These are phyloP conservation scores for Epicoccum nigrum DNA, from an alignment of 2,329 filamentous ascomycete species.

Conservation along the genomic window DNA sequence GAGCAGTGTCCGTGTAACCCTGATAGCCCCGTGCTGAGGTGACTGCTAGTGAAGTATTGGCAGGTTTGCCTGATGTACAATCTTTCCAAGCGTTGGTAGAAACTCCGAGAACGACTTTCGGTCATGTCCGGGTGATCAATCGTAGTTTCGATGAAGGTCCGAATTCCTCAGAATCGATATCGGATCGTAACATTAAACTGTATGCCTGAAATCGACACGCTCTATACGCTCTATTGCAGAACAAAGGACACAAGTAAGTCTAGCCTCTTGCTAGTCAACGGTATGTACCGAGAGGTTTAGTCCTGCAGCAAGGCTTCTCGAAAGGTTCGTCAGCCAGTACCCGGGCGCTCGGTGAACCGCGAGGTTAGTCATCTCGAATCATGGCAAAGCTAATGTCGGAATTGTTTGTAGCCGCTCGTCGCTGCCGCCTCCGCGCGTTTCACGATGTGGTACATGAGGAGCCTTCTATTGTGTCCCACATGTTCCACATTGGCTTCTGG, in stretches of 20 bases:
- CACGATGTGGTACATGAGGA: constrained; percentile 8
- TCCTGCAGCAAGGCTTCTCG: neutral
- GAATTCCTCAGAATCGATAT: too few relatives aligned
- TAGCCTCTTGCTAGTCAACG: constrained; percentile 3
- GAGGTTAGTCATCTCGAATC: neutral
- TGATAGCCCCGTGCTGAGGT: too few relatives aligned
- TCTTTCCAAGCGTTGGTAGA: too few relatives aligned
- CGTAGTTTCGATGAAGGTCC: too few relatives aligned
- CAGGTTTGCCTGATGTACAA: too few relatives aligned
- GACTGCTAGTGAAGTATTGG: too few relatives aligned
- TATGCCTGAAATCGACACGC: too few relatives aligned
- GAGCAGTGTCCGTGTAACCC: too few relatives aligned
- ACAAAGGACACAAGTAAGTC: constrained; percentile 3
- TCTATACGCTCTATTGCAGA: too few relatives aligned
- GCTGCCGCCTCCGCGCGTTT: constrained; percentile 1
- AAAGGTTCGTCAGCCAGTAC: neutral
- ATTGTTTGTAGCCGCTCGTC: neutral
- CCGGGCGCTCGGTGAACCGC: constrained; percentile 2
- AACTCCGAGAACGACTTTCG: too few relatives aligned
- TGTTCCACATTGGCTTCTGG: constrained; percentile 8
- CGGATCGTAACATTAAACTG: too few relatives aligned
- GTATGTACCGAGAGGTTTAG: neutral
- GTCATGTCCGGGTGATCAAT: too few relatives aligned
- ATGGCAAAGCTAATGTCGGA: neutral
- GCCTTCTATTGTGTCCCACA: constrained; percentile 7